These are phyloP conservation scores for Castanospermum australe DNA, from an alignment of 306 rosid species.

Conservation along the genomic window DNA sequence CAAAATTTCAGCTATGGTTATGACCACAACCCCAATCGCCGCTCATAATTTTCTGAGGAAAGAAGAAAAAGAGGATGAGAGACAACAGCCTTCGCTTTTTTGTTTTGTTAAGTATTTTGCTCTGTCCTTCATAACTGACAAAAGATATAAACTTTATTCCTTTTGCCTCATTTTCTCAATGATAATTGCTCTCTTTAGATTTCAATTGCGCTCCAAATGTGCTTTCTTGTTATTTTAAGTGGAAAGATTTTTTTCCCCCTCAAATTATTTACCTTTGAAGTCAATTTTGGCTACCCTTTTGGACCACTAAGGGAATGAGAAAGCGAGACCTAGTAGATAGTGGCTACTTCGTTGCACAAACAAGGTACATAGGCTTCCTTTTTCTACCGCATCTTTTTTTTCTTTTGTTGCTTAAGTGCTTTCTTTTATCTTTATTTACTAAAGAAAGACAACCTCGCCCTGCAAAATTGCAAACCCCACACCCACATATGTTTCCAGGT, in stretches of 20 bases:
- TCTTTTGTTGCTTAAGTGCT: background rate
- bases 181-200: slow-evolving; percentile 42
- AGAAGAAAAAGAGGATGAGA: slow-evolving; percentile 13
- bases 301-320: slow-evolving; percentile 34
- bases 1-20: slow-evolving; percentile 11
- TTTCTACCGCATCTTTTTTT: background rate
- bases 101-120: slow-evolving; percentile 40
- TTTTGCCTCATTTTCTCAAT: slow-evolving; percentile 59
- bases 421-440: slow-evolving; percentile 4
- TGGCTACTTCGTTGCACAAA: slow-evolving; percentile 18
- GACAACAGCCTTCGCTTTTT: slow-evolving; percentile 34
- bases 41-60: slow-evolving; percentile 34
- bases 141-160: slow-evolving; percentile 64
- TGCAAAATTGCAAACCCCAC: background rate
- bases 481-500: background rate
- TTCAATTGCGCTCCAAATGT: slow-evolving; percentile 33
- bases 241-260: background rate
- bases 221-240: slow-evolving; percentile 13
- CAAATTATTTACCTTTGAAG: background rate
- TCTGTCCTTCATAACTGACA: slow-evolving; percentile 49
- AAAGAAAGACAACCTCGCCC: background rate
- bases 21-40: slow-evolving; percentile 1
- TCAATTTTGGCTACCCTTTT: slow-evolving; percentile 33
- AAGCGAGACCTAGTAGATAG: slow-evolving; percentile 22
- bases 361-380: slow-evolving; percentile 19